Conservation (phyloP, 177 flowering plant species). For the Vitis hybrid region DNA sequence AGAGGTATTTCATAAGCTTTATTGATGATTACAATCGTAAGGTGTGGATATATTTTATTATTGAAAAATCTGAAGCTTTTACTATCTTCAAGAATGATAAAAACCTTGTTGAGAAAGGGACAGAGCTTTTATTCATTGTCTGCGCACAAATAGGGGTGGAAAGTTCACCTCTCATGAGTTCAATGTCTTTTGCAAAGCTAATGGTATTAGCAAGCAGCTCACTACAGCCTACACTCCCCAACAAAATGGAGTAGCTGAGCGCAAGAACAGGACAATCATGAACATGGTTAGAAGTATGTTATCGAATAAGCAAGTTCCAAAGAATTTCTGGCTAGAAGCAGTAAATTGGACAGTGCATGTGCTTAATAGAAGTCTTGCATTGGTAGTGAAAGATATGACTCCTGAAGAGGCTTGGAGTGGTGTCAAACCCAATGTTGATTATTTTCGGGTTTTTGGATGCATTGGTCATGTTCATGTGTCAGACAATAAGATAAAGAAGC, state of each 20-base stretch:
- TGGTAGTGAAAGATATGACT: neutral
- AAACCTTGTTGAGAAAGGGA: neutral
- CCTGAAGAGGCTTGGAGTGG: slow-evolving; percentile 9
- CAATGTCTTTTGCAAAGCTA: neutral
- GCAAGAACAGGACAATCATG: slow-evolving; percentile 3
- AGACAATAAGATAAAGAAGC: neutral
- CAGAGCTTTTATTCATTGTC: neutral
- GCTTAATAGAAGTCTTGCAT: neutral
- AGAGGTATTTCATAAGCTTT: neutral
- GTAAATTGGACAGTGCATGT: neutral
- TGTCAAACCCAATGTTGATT: neutral
- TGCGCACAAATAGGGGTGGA: neutral
- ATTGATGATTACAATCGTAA: slow-evolving; percentile 6
- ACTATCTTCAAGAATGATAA: neutral
- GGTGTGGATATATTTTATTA: neutral
- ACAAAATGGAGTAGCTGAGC: neutral
- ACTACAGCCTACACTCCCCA: neutral
- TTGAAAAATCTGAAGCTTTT: neutral
- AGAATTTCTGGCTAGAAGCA: neutral
- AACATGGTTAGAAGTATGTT: neutral
- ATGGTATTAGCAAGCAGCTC: neutral
- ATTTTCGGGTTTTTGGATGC: slow-evolving; percentile 8
- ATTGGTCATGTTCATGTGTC: neutral
- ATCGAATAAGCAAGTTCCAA: neutral
- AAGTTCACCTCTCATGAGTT: neutral